These are phyloP conservation scores for Boletus smithii DNA, from an alignment of 1,284 basidiomycete species.

Conservation along the genomic window DNA sequence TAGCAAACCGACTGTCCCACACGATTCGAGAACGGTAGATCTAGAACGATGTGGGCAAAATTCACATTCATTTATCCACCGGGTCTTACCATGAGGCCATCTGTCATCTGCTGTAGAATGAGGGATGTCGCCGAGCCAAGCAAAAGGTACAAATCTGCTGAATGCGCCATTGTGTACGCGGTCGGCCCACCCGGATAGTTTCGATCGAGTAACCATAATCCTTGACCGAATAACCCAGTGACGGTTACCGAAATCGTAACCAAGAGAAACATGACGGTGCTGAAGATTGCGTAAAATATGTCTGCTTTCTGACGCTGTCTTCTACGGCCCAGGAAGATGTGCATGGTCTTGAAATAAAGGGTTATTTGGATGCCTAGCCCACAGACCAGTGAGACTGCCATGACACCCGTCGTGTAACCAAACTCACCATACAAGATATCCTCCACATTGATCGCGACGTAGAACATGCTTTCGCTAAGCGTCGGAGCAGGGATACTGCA, in stretches of 20 bases:
- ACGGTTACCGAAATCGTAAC: slow-evolving; percentile 4
- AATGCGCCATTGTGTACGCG: background rate
- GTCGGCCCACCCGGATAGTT: slow-evolving; percentile 5
- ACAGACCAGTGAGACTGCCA: too few relatives aligned
- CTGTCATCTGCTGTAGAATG: slow-evolving; percentile 11
- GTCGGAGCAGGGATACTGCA: too few relatives aligned
- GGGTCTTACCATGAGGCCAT: slow-evolving; percentile 10
- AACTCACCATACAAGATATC: background rate
- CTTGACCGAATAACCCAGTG: background rate
- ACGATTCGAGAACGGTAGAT: background rate
- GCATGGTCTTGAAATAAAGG: slow-evolving; percentile 11
- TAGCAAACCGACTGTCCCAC: background rate
- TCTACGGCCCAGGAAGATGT: background rate
- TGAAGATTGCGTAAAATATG: slow-evolving; percentile 10
- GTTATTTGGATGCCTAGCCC: slow-evolving; percentile 14
- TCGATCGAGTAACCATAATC: slow-evolving; percentile 7
- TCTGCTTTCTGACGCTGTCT: background rate
- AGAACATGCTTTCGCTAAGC: background rate
- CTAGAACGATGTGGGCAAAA: too few relatives aligned
- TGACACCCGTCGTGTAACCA: too few relatives aligned
- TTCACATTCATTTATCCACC: too few relatives aligned
- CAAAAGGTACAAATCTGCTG: slow-evolving; percentile 1
- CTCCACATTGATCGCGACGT: background rate
- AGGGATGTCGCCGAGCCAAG: background rate
- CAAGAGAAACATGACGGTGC: slow-evolving; percentile 8